phyloP scores from a whole-genome alignment of 2,329 filamentous ascomycete species.

The Beauveria rudraprayagi region DNA sequence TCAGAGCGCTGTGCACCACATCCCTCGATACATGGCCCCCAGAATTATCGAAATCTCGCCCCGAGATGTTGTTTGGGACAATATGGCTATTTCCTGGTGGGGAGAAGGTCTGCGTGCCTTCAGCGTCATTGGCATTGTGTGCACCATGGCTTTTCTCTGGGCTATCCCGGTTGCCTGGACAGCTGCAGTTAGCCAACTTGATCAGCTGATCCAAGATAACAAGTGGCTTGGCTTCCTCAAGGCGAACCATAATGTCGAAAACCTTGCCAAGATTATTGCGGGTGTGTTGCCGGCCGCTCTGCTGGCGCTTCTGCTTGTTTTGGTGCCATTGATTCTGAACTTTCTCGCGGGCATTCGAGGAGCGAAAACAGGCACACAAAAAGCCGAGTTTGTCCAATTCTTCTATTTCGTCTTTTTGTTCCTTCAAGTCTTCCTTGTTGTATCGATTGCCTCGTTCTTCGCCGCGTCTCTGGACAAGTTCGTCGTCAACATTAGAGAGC shows the following conservation, averaged over 20 bases:
- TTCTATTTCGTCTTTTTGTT: slow-evolving; percentile 96
- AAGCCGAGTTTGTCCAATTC: slow-evolving; percentile 74
- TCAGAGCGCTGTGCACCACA: slow-evolving; percentile 81
- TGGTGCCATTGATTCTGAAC: slow-evolving; percentile 73
- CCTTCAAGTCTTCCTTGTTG: slow-evolving; percentile 87
- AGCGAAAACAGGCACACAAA: slow-evolving; percentile 71
- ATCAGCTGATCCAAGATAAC: slow-evolving; percentile 56
- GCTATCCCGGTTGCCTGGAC: slow-evolving; percentile 86
- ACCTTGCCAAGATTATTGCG: slow-evolving; percentile 57
- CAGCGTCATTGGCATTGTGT: slow-evolving; percentile 56
- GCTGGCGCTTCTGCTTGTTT: slow-evolving; percentile 66
- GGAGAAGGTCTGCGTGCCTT: slow-evolving; percentile 68
- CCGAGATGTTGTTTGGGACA: slow-evolving; percentile 90
- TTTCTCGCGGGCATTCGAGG: slow-evolving; percentile 68
- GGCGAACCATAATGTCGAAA: slow-evolving; percentile 49
- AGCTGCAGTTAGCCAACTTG: slow-evolving; percentile 70
- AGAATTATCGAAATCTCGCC: slow-evolving; percentile 90
- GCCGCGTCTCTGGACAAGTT: slow-evolving; percentile 55
- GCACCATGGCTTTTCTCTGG: slow-evolving; percentile 78
- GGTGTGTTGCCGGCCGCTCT: slow-evolving; percentile 79
- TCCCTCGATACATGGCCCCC: slow-evolving; percentile 89
- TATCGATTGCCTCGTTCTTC: slow-evolving; percentile 74
- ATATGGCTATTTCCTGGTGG: slow-evolving; percentile 96
- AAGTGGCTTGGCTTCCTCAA: slow-evolving; percentile 65
- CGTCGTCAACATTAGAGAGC: slow-evolving; percentile 38